Percentiles rank a stretch among this genome's conserved stretches.
Conservation (phyloP, 2,329 filamentous ascomycete species). For the Cercospora sp. region DNA sequence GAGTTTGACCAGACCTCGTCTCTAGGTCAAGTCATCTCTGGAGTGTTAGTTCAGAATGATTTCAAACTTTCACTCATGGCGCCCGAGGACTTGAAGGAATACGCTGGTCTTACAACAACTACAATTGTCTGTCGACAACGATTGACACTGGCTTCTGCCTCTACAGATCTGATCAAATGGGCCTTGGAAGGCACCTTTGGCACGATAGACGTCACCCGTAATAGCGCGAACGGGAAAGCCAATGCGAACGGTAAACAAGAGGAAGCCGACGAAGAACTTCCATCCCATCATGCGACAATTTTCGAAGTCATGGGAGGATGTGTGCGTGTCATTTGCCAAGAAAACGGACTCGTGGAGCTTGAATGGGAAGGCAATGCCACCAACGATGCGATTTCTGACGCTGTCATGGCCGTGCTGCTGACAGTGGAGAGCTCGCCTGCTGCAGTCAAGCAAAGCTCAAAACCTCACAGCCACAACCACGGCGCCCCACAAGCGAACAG, state of each 20-base stretch:
- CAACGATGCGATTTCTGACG: constrained; percentile 97
- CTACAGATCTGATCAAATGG: constrained; percentile 90
- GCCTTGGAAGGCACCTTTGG: constrained; percentile 93
- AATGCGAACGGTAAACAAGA: constrained; percentile 43
- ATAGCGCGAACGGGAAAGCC: constrained; percentile 29
- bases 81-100: constrained; percentile 91
- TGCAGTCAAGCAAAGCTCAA: constrained; percentile 77
- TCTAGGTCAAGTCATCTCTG: constrained; percentile 68
- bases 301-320: constrained; percentile 84
- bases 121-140: constrained; percentile 92
- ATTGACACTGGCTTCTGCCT: constrained; percentile 81
- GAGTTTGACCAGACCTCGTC: constrained; percentile 46
- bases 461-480: constrained; percentile 39
- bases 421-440: constrained; percentile 92
- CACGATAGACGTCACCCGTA: constrained; percentile 57
- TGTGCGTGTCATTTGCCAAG: constrained; percentile 65
- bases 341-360: constrained; percentile 76
- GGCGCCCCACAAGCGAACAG: constrained; percentile 14
- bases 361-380: constrained; percentile 98
- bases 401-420: constrained; percentile 87
- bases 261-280: constrained; percentile 66
- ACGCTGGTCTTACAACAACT: constrained; percentile 93
- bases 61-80: constrained; percentile 98
- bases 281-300: constrained; percentile 50
- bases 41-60: constrained; percentile 94